Base-by-base conservation (phyloP, 192 early-diverging fungal species). In the Geranomyces michiganensis region DNA sequence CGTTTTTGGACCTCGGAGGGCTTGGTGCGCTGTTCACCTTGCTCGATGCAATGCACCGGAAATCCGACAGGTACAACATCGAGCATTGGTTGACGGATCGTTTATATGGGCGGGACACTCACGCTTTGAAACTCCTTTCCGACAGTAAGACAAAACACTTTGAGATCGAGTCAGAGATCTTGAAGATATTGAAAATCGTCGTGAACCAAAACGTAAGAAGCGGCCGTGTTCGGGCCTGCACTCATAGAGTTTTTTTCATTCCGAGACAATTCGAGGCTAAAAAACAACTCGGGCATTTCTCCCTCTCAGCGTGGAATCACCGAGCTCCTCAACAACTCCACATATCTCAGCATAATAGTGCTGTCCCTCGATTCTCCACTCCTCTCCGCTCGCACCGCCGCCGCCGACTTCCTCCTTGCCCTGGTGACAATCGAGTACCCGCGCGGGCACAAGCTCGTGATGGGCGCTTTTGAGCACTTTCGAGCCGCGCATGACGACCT, bases 291-390 rank as follows among this genome's bases (percentile, higher is more conserved):
- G n/a, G n/a, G n/a, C 32, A 15, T 19, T 24, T 56, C 55, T 30
- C 41, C 33, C 19, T 15, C 26, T 60, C 33, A 81, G 80, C 43
- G 53, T 33, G 76, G 75, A 47, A 81, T 83, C 62, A 62, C 56
- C 27, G 75, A 70, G 14, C 56, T 83, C 9, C 75, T 83, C 9
- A 56, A 55, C 62, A 67, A 70, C 33, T 67, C 78, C 44, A 68
- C 59, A 17, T 79, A 73, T 55, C 67, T 81, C 13, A 78, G 76
- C 49, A 76, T 71, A 15, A 62, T 83, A 13, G 56, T 76, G 5
- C 62, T 81, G 14, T 81, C 82, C 19, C 64, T 81, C 21, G 82
- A 83, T 66, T 83, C 82, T 45, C 79, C 82, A 1, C 66, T 66
- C 24, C 72, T 81, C 12, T 17, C 71, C 22, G 62, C 76, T 12